These are phyloP conservation scores for Epichloe scottii DNA, from an alignment of 2,329 filamentous ascomycete genomes.

Conservation along the genomic window DNA sequence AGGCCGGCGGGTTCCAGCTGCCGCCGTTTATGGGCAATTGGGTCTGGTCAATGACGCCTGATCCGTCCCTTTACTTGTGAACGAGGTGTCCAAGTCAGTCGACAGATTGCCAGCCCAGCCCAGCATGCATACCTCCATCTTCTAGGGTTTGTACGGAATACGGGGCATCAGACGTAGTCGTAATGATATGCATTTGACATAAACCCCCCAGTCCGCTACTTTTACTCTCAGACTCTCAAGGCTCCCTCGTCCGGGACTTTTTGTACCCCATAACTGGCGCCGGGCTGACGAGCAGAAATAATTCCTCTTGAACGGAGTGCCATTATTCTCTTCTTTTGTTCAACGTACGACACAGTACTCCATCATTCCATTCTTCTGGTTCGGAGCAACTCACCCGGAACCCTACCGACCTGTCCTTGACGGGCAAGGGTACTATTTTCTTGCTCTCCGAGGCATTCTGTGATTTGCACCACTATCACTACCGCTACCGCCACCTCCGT, in stretches of 20 bases:
- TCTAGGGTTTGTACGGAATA: neutral
- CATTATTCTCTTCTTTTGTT: neutral
- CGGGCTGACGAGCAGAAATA: neutral
- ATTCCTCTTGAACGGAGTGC: neutral
- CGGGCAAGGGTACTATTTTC: neutral
- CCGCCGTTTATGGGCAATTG: neutral
- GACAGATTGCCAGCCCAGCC: neutral
- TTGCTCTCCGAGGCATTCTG: neutral
- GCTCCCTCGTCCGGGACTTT: constrained; percentile 1
- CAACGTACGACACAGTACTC: neutral
- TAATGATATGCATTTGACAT: neutral
- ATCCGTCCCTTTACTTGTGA: neutral
- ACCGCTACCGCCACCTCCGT: neutral
- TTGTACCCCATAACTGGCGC: neutral
- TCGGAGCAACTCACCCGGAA: neutral
- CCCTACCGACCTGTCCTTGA: neutral
- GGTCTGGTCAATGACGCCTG: neutral
- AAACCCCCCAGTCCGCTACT: neutral
- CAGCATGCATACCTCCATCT: neutral
- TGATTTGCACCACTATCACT: neutral
- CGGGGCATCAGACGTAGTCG: neutral
- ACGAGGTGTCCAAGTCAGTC: neutral
- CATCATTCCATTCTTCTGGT: neutral
- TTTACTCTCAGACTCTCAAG: neutral
- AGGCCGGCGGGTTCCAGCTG: neutral